These are phyloP conservation scores for Penicillium sumatraense DNA, from an alignment of 2,329 filamentous ascomycete species.

Conservation along the genomic window DNA sequence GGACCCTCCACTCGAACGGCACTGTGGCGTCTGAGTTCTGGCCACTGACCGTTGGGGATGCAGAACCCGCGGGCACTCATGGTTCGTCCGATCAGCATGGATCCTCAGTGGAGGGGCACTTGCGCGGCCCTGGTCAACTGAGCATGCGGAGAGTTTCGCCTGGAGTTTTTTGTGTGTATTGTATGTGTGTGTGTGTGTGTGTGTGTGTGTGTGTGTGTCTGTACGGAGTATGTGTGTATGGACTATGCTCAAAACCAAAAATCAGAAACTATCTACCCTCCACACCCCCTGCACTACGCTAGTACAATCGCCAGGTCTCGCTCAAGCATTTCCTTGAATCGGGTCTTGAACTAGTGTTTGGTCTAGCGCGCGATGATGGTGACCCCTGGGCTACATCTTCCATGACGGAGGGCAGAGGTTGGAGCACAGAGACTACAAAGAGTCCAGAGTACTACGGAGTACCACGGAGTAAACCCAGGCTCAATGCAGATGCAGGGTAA, in stretches of 20 bases:
- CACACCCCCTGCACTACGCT: no score
- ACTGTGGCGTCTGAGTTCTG: constrained; percentile 16
- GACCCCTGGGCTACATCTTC: no score
- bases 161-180: not conserved
- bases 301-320: not conserved
- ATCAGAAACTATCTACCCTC: no score
- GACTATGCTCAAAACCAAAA: no score
- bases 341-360: constrained; percentile 3
- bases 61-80: constrained; percentile 10
- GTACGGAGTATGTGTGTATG: no score
- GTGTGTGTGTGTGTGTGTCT: no score
- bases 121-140: constrained; percentile 15
- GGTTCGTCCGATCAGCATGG: constrained; percentile 16
- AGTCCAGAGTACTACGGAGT: no score
- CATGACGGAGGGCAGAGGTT: no score
- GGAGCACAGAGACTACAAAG: no score
- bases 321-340: not conserved
- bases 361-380: not conserved
- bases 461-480: no score
- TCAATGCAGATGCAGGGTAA: not conserved
- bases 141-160: constrained; percentile 1
- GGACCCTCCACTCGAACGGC: constrained; percentile 12
- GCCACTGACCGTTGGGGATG: constrained; percentile 16
- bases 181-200: no score
- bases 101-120: constrained; percentile 13